Base-by-base conservation (phyloP, 768 basidiomycete genomes). In the Mycena galericulata region DNA sequence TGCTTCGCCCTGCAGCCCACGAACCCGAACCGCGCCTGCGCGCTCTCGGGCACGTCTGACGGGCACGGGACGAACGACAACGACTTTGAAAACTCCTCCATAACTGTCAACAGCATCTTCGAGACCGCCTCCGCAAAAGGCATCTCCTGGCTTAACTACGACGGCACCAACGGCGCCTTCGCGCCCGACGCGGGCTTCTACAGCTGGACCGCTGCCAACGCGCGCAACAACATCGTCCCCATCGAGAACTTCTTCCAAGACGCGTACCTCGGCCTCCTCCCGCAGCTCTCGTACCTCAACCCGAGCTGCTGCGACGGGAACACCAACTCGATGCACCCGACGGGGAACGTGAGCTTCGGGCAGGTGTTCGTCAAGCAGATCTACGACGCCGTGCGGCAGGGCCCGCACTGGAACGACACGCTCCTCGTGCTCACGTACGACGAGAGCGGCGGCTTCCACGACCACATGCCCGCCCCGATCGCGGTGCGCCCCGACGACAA, bases 351-450 rank as follows among this genome's bases (percentile, higher is more conserved):
- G 46, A 71, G 70, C 3, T 64, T 47, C 43, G 78, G 79, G 20
- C 74, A 79, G 62, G 67, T 71, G 43, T 77, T 78, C 69, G 67
- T 77, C 40, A 78, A 78, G 68, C 69, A 75, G 59, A 65, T 80
- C 41, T 76, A 77, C 70, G 77, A 80, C 27, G 77, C 79, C n/a
- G 51, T 80, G 36, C 67, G 79, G n/a, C 65, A 72, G 43, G 67
- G 72, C 17, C 75, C 76, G 10, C 75, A 76, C 43, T 80, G 79
- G 79, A 46, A 69, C 11, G 68, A 78, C 56, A 79, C 75, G 2
- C 68, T 80, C 43, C 71, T 79, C 60, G 29, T 80, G 58, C 24
- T 80, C 69, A 78, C 76, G 45, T 79, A 75, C 68, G 79, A 79
- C 54, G 79, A 79, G 60, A 70, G 70, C 53, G 79, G 79, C 41